Evolutionary conservation across 257 asterid genomes (phyloP).

Genomic region (Gardenia jasminoides): DNA sequence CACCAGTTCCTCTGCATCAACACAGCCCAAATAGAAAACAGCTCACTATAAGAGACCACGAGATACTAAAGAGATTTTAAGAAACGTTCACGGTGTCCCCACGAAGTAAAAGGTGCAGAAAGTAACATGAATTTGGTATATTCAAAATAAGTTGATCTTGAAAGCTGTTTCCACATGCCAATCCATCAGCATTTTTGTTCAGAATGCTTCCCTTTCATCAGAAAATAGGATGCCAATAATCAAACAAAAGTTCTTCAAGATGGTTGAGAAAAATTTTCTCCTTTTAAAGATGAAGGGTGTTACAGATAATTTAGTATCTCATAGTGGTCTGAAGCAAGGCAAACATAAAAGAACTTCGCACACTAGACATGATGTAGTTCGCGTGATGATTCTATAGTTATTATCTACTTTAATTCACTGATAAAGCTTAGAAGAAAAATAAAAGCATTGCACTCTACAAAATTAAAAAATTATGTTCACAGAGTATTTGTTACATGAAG

Average conservation of each 20-base stretch:
- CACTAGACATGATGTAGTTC: neutral
- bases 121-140: neutral
- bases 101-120: neutral
- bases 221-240: neutral
- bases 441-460: neutral
- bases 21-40: neutral
- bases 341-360: neutral
- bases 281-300: neutral
- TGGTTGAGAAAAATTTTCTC: neutral
- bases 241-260: neutral
- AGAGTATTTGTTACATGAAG: neutral
- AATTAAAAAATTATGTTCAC: neutral
- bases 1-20: conserved; percentile 65
- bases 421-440: neutral
- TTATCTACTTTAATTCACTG: neutral
- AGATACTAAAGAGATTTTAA: neutral
- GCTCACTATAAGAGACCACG: neutral
- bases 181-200: neutral
- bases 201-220: neutral
- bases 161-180: neutral
- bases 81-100: neutral
- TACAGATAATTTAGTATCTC: neutral
- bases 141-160: neutral
- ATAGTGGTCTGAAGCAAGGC: neutral
- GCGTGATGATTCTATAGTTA: neutral